These are phyloP conservation scores for Kodamaea sp. DNA, from an alignment of 1,139 yeast species.

Conservation along the genomic window DNA sequence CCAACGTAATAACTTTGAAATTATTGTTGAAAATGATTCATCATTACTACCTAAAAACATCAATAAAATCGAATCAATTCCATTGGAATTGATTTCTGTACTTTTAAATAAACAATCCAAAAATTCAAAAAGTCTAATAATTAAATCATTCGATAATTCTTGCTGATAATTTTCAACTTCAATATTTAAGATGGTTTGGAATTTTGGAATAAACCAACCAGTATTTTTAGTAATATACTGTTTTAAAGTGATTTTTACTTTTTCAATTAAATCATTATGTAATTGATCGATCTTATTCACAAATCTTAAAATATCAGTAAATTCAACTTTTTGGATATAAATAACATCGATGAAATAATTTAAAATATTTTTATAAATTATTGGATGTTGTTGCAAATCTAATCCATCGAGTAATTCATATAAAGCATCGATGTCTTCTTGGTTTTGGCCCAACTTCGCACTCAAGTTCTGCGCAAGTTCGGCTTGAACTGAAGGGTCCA, in stretches of 20 bases:
- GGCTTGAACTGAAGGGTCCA: constrained; percentile 24
- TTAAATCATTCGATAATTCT: constrained; percentile 8
- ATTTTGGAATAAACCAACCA: constrained; percentile 22
- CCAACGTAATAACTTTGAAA: constrained; percentile 48
- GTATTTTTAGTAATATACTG: constrained; percentile 14
- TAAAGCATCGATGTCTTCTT: constrained; percentile 24
- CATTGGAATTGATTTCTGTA: constrained; percentile 5
- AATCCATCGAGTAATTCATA: constrained; percentile 34
- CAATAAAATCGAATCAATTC: constrained; percentile 26
- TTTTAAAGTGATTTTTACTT: constrained; percentile 13
- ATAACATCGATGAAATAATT: constrained; percentile 11
- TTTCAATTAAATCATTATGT: constrained; percentile 15
- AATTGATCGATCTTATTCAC: constrained; percentile 19
- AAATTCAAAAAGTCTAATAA: constrained; percentile 12
- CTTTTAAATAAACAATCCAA: constrained; percentile 18
- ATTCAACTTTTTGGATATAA: constrained; percentile 6
- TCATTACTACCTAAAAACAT: constrained; percentile 31
- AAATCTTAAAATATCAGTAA: constrained; percentile 13
- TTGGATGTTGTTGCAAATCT: constrained; percentile 18
- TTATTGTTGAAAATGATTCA: constrained; percentile 27
- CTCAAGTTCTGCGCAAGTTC: constrained; percentile 26
- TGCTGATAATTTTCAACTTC: neutral
- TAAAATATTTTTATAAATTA: constrained; percentile 21
- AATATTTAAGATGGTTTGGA: constrained; percentile 6
- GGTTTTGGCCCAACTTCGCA: constrained; percentile 13